Evolutionary conservation across 2,329 filamentous ascomycete genomes (phyloP).

Genomic region (Fusarium setosum): DNA sequence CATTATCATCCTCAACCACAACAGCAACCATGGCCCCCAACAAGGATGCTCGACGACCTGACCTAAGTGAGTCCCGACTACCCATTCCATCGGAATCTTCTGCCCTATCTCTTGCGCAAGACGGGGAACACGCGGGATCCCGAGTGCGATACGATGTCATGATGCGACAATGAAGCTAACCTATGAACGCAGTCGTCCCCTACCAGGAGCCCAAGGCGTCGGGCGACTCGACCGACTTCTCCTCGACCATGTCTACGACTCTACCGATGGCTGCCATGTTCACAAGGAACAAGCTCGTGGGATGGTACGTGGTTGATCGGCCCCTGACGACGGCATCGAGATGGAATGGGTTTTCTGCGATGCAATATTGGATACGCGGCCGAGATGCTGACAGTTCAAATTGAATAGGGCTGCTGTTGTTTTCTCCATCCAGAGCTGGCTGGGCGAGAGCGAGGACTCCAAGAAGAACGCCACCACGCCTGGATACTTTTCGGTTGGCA

Average conservation of each 20-base stretch:
- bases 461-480: slow-evolving; percentile 76
- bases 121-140: neutral
- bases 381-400: slow-evolving; percentile 9
- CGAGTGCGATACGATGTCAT: slow-evolving; percentile 4
- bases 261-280: slow-evolving; percentile 87
- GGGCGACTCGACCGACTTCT: slow-evolving; percentile 74
- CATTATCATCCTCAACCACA: slow-evolving; percentile 20
- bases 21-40: slow-evolving; percentile 51
- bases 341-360: slow-evolving; percentile 1
- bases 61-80: slow-evolving; percentile 52
- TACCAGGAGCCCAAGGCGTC: slow-evolving; percentile 81
- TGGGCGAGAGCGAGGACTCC: slow-evolving; percentile 77
- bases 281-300: slow-evolving; percentile 86
- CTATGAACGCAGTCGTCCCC: slow-evolving; percentile 77
- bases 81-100: neutral
- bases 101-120: neutral
- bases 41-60: slow-evolving; percentile 58
- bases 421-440: slow-evolving; percentile 80
- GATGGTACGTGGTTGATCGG: slow-evolving; percentile 62
- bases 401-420: slow-evolving; percentile 75
- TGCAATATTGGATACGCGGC: neutral
- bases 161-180: slow-evolving; percentile 20
- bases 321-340: neutral
- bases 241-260: slow-evolving; percentile 78
- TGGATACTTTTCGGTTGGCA: slow-evolving; percentile 76